Percentiles rank a stretch among this genome's conserved stretches.
Evolutionary conservation across 2,329 filamentous ascomycete genomes (phyloP).

Genomic region (Penicillium fuscoglaucum): DNA sequence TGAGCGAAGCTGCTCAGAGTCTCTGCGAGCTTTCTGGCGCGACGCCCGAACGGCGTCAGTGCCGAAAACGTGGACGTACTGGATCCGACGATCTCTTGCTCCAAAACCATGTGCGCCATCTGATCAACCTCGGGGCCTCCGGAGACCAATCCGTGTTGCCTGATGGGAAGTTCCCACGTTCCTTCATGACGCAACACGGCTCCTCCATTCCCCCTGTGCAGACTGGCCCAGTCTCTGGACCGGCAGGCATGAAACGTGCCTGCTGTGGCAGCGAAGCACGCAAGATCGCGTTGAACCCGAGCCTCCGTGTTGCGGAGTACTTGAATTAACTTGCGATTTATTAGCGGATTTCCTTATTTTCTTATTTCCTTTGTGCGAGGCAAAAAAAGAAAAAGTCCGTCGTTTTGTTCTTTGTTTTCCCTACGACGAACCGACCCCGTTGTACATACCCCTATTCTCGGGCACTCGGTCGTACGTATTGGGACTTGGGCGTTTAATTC

Average conservation of each 20-base stretch:
- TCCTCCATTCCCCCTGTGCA: conserved; percentile 15
- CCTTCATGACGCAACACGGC: conserved; percentile 33
- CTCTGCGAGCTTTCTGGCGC: conserved; percentile 44
- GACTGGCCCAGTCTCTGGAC: conserved; percentile 34
- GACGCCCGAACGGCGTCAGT: conserved; percentile 28
- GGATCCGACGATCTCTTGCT: conserved; percentile 41
- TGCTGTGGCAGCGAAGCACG: conserved; percentile 43
- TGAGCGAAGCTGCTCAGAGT: conserved; percentile 44
- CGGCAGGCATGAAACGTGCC: conserved; percentile 42
- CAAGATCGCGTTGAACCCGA: conserved; percentile 39
- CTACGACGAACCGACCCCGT: conserved; percentile 26
- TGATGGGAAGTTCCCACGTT: conserved; percentile 34
- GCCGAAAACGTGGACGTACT: conserved; percentile 44
- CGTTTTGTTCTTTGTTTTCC: conserved; percentile 27
- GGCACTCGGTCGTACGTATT: conserved; percentile 24
- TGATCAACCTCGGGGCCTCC: conserved; percentile 34
- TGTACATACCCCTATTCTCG: conserved; percentile 26
- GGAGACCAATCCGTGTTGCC: conserved; percentile 31
- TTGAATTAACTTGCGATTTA: conserved; percentile 23
- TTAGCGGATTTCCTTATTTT: conserved; percentile 14
- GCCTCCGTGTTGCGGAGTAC: conserved; percentile 32
- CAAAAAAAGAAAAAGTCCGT: conserved; percentile 34
- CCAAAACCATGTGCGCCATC: conserved; percentile 42
- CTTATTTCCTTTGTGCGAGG: conserved; percentile 27
- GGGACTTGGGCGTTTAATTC: conserved; percentile 19